Conservation (phyloP, 2,329 filamentous ascomycete genomes). For the Ceratocystiopsis sp. region DNA sequence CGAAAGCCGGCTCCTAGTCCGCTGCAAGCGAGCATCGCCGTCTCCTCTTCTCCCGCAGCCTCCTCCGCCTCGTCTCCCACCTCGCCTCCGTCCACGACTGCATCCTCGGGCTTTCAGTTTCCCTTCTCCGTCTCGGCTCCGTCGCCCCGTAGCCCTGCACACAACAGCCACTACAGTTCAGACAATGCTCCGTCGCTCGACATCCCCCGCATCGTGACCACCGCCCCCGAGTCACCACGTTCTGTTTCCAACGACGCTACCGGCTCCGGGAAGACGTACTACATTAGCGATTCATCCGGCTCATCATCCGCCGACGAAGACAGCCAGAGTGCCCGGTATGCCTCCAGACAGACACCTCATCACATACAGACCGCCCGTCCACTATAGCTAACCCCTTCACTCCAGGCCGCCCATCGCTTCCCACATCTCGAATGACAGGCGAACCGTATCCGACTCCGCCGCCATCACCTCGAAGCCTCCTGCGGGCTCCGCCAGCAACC, state of each 20-base stretch:
- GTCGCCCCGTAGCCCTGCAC: neutral
- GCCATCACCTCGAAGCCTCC: slow-evolving; percentile 25
- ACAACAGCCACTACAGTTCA: neutral
- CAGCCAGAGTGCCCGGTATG: slow-evolving; percentile 1
- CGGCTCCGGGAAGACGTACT: slow-evolving; percentile 18
- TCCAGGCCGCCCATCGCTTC: slow-evolving; percentile 14
- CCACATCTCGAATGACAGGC: slow-evolving; percentile 30
- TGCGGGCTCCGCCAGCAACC: slow-evolving; percentile 18
- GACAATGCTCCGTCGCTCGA: slow-evolving; percentile 11
- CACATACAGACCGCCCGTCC: too few species aligned
- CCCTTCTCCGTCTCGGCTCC: slow-evolving; percentile 11
- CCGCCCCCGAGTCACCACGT: slow-evolving; percentile 13
- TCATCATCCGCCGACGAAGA: slow-evolving; percentile 16
- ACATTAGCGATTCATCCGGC: slow-evolving; percentile 21
- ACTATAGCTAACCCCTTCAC: slow-evolving; percentile 5
- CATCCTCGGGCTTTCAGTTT: slow-evolving; percentile 21
- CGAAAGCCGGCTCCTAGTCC: slow-evolving; percentile 32
- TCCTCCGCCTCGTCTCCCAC: too few species aligned
- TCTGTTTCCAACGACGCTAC: slow-evolving; percentile 7
- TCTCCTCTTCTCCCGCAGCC: slow-evolving; percentile 5
- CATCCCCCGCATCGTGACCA: slow-evolving; percentile 18
- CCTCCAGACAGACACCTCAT: too few species aligned
- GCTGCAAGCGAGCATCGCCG: slow-evolving; percentile 25
- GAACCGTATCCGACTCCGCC: slow-evolving; percentile 26
- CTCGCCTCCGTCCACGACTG: slow-evolving; percentile 25